Evolutionary conservation across 2,329 filamentous ascomycete species (phyloP).

Genomic region (Colletotrichum chrysophilum): DNA sequence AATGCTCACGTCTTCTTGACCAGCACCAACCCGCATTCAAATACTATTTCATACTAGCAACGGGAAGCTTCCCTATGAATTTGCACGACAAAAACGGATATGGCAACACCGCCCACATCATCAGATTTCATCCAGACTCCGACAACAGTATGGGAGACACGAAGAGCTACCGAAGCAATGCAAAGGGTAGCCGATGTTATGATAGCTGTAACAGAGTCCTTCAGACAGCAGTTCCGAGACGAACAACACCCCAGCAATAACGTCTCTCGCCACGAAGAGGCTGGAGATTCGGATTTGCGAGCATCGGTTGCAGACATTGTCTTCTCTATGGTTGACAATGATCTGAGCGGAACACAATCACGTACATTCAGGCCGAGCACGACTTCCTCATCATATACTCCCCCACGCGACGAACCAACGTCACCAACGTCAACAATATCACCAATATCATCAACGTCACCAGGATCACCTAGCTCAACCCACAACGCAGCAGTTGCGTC

Average conservation of each 20-base stretch:
- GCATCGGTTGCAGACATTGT: background rate
- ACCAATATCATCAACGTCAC: background rate
- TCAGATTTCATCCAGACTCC: background rate
- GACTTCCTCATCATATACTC: background rate
- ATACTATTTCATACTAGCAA: background rate
- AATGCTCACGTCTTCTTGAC: background rate
- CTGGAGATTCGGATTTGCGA: background rate
- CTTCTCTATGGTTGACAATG: background rate
- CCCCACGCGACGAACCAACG: background rate
- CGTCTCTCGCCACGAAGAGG: background rate
- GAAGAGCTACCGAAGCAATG: constrained; percentile 1
- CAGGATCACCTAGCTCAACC: background rate
- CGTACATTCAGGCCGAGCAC: background rate
- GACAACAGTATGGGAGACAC: constrained; percentile 3
- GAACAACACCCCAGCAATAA: background rate
- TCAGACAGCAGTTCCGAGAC: background rate
- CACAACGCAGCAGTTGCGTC: background rate
- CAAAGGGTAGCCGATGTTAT: background rate
- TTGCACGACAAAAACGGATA: background rate
- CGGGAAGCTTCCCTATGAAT: background rate
- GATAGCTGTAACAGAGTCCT: constrained; percentile 14
- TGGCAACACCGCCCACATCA: background rate
- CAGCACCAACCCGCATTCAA: background rate
- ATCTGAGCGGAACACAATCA: background rate
- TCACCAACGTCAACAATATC: background rate